A percentile compares a stretch with the other conserved stretches of the same genome.
Evolutionary conservation across 2,329 filamentous ascomycete genomes (phyloP).

Genomic region (Lecanosticta acicola): DNA sequence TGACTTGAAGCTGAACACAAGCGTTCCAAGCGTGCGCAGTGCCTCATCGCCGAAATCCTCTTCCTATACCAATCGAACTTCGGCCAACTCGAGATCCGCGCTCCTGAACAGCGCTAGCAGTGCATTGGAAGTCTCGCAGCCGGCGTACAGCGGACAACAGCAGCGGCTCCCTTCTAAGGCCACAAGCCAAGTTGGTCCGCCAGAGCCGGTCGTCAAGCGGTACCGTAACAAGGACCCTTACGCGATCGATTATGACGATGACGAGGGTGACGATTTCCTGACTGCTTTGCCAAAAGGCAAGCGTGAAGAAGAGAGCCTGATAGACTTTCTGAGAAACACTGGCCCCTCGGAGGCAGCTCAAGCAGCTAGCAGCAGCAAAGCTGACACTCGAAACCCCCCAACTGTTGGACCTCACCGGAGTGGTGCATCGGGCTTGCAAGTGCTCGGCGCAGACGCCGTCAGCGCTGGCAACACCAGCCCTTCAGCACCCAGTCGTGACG

Average conservation of each 20-base stretch:
- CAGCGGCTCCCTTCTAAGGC: slow-evolving; percentile 9
- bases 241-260: slow-evolving; percentile 66
- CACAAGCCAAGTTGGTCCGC: not conserved
- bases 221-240: slow-evolving; percentile 82
- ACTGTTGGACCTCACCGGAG: slow-evolving; percentile 3
- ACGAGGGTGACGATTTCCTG: slow-evolving; percentile 41
- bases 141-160: slow-evolving; percentile 15
- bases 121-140: slow-evolving; percentile 10
- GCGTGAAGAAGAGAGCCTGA: slow-evolving; percentile 57
- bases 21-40: slow-evolving; percentile 13
- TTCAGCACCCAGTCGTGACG: slow-evolving; percentile 10
- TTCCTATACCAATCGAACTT: slow-evolving; percentile 21
- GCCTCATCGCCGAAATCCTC: slow-evolving; percentile 16
- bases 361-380: not conserved
- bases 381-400: not conserved
- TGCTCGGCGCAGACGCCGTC: slow-evolving; percentile 16
- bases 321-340: slow-evolving; percentile 67
- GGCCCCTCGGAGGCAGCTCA: slow-evolving; percentile 49
- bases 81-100: slow-evolving; percentile 39
- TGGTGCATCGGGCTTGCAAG: slow-evolving; percentile 10
- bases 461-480: slow-evolving; percentile 11
- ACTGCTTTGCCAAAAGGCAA: slow-evolving; percentile 40
- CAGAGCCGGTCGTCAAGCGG: slow-evolving; percentile 53
- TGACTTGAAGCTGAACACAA: slow-evolving; percentile 19
- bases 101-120: slow-evolving; percentile 11